Evolutionary conservation across 805 yeast species (phyloP).

Genomic region (Hanseniaspora guilliermondii): DNA sequence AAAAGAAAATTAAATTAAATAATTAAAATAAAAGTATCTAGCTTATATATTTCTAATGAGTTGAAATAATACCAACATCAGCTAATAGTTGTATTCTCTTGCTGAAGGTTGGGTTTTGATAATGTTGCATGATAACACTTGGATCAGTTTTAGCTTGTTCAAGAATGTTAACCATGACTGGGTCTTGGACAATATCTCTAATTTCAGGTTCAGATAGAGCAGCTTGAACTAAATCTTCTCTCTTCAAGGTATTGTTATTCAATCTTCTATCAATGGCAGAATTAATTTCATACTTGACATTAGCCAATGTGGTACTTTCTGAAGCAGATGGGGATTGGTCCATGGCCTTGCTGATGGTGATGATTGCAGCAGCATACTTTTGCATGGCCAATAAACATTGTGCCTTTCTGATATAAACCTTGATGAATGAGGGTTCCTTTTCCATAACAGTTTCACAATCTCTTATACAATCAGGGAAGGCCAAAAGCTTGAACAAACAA

Average conservation of each 20-base stretch:
- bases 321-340: conserved; percentile 41
- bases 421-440: conserved; percentile 75
- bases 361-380: conserved; percentile 70
- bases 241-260: conserved; percentile 55
- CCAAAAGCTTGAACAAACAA: conserved; percentile 82
- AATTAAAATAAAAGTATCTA: too few relatives aligned
- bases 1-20: not conserved
- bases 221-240: conserved; percentile 87
- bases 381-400: conserved; percentile 83
- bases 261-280: conserved; percentile 44
- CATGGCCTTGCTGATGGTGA: conserved; percentile 69
- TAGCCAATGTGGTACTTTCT: conserved; percentile 18
- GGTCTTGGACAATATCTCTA: conserved; percentile 76
- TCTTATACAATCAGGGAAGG: conserved; percentile 90
- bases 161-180: conserved; percentile 89
- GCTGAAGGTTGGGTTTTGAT: conserved; percentile 88
- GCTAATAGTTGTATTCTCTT: conserved; percentile 78
- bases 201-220: conserved; percentile 90
- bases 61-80: conserved; percentile 94
- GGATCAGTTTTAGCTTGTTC: conserved; percentile 92
- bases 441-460: conserved; percentile 86
- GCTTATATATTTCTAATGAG: too few relatives aligned
- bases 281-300: conserved; percentile 47
- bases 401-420: conserved; percentile 96
- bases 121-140: conserved; percentile 92